These are phyloP conservation scores for Apiotrichum domesticum DNA, from an alignment of 1,284 basidiomycete genomes.

Conservation along the genomic window DNA sequence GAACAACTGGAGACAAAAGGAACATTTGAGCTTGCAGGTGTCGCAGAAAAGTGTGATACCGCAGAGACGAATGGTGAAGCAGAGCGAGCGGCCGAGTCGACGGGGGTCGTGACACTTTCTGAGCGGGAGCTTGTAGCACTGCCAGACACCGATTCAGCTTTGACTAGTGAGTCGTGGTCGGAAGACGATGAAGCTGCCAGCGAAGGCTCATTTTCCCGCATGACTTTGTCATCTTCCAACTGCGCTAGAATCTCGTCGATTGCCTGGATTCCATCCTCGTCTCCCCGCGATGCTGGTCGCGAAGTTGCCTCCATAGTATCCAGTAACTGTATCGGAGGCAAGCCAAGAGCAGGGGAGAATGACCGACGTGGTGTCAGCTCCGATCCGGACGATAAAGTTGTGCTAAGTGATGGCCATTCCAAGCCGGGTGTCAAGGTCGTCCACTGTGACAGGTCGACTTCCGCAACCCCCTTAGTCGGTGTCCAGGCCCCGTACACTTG, in stretches of 20 bases:
- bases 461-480: constrained; percentile 24
- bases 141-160: neutral
- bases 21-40: constrained; percentile 9
- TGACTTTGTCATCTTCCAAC: constrained; percentile 35
- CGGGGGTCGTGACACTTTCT: neutral
- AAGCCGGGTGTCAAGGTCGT: constrained; percentile 36
- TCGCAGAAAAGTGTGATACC: constrained; percentile 4
- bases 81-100: constrained; percentile 1
- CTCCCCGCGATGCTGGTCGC: constrained; percentile 1
- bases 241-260: constrained; percentile 36
- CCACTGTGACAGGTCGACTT: constrained; percentile 36
- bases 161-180: too few species aligned
- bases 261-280: constrained; percentile 15
- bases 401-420: constrained; percentile 26
- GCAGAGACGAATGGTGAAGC: constrained; percentile 14
- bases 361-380: constrained; percentile 18
- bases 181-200: too few species aligned
- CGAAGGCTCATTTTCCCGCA: constrained; percentile 9
- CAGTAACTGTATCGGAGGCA: constrained; percentile 13
- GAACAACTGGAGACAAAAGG: neutral
- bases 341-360: constrained; percentile 12
- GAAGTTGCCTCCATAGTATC: constrained; percentile 3
- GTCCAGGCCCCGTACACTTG: constrained; percentile 32
- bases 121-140: neutral
- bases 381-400: constrained; percentile 13